Conservation (phyloP, 2,329 filamentous ascomycete species). For the Fusarium torreyae region DNA sequence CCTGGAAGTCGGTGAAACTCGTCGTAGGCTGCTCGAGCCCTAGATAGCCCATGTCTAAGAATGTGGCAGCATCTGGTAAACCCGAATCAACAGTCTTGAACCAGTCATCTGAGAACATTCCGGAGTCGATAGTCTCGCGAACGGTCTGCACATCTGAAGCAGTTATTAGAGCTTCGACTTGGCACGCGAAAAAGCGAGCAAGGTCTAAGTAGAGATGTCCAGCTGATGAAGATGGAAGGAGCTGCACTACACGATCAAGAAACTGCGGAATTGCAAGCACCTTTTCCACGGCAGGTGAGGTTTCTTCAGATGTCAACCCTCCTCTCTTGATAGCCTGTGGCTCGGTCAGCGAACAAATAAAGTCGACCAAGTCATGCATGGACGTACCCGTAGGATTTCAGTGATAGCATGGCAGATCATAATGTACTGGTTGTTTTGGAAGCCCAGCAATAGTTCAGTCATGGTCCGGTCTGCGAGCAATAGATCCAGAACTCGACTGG, state of each 20-base stretch:
- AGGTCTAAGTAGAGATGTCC: slow-evolving; percentile 23
- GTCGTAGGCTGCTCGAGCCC: slow-evolving; percentile 21
- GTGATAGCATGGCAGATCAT: slow-evolving; percentile 23
- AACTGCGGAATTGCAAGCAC: slow-evolving; percentile 9
- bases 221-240: slow-evolving; percentile 5
- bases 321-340: slow-evolving; percentile 21
- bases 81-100: slow-evolving; percentile 23
- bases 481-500: neutral
- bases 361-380: too few relatives aligned
- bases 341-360: too few relatives aligned
- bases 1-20: slow-evolving; percentile 1
- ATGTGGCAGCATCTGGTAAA: slow-evolving; percentile 7
- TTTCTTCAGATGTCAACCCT: neutral
- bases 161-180: slow-evolving; percentile 10
- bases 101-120: slow-evolving; percentile 30
- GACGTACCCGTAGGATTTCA: neutral
- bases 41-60: slow-evolving; percentile 23
- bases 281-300: slow-evolving; percentile 9
- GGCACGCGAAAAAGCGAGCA: slow-evolving; percentile 30
- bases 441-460: slow-evolving; percentile 8
- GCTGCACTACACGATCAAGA: slow-evolving; percentile 20
- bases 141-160: slow-evolving; percentile 5
- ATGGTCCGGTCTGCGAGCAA: neutral
- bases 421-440: slow-evolving; percentile 26
- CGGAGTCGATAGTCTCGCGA: slow-evolving; percentile 15